Percentiles rank a stretch among this genome's conserved stretches.
Evolutionary conservation across 768 basidiomycete species (phyloP).

Genomic region (Tulasnella calospora): DNA sequence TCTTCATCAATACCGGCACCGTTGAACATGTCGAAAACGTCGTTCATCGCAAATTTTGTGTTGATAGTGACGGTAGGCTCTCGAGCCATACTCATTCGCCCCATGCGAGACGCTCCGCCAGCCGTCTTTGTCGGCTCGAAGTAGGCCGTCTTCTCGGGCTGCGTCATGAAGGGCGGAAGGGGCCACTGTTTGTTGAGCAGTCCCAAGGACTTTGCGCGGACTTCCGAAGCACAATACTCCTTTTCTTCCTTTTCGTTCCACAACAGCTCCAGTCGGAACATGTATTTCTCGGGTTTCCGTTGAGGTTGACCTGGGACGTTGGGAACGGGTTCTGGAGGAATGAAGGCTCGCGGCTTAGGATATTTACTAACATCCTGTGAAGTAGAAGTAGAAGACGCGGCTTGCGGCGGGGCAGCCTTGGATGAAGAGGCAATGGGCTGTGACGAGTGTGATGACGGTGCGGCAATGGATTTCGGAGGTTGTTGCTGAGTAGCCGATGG

Average conservation of each 20-base stretch:
- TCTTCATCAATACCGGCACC: constrained; percentile 30
- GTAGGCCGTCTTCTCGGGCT: constrained; percentile 5
- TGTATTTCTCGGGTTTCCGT: constrained; percentile 53
- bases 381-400: constrained; percentile 25
- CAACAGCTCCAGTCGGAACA: constrained; percentile 62
- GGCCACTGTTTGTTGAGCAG: constrained; percentile 83
- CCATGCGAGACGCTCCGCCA: constrained; percentile 40
- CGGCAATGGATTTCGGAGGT: not conserved
- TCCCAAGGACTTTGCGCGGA: constrained; percentile 73
- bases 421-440: not conserved
- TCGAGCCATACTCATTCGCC: constrained; percentile 40
- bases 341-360: constrained; percentile 69
- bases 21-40: constrained; percentile 96
- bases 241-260: constrained; percentile 65
- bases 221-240: constrained; percentile 84
- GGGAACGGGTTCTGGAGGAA: constrained; percentile 41
- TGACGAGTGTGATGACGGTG: too few species aligned
- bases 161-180: constrained; percentile 45
- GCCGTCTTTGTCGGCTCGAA: constrained; percentile 55
- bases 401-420: constrained; percentile 29
- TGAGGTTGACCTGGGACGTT: constrained; percentile 55
- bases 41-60: constrained; percentile 89
- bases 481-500: too few species aligned
- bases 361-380: constrained; percentile 30
- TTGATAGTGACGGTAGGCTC: constrained; percentile 94